Base-by-base conservation (phyloP, 106 monocot species). In the Triglochin maritima region DNA sequence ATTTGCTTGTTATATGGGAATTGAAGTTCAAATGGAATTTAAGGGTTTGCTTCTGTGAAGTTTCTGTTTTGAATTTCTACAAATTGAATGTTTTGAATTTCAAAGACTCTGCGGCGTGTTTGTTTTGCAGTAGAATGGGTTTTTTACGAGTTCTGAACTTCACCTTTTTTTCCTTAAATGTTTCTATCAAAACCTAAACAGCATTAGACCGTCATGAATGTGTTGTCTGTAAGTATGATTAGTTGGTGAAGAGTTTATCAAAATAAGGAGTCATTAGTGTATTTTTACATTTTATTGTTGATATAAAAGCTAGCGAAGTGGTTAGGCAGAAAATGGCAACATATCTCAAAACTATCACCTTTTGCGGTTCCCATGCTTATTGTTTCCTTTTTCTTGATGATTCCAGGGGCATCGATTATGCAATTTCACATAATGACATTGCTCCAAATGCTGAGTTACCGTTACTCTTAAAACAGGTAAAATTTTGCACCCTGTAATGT, bases 381-480 rank as follows among this genome's bases (percentile, higher is more conserved):
- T 29, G 14, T 66, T 51, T 9, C 52, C 9, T 52, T 66, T 29
- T 64, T 17, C 17, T 65, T 50, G 7, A 7, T 47, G 50, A 59
- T 44, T 56, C 44, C 74, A 74, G 74, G 59, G 56, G 65, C 6
- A 74, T 74, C 60, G 74, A 74, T 74, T 74, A 59, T 66, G 59
- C 74, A 47, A 66, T 74, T 50, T 66, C 74, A 9, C 66, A 57
- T 49, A 44, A 62, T 59, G 59, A 74, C 43, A 59, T 74, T 67
- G 46, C 65, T 57, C 49, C 74, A 4, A 59, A 44, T 49, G 59
- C 66, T 59, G 74, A 74, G 57, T 74, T 74, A 56, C 74, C 74
- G 43, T n/a, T 50, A 11, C n/a, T 74, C 50, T 50, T 74, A 49
- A 74, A 74, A 43, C 65, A 74, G 74, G 74, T 67, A 68, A 5